These are phyloP conservation scores for Russula dissimulans DNA, from an alignment of 768 basidiomycete species.

Conservation along the genomic window DNA sequence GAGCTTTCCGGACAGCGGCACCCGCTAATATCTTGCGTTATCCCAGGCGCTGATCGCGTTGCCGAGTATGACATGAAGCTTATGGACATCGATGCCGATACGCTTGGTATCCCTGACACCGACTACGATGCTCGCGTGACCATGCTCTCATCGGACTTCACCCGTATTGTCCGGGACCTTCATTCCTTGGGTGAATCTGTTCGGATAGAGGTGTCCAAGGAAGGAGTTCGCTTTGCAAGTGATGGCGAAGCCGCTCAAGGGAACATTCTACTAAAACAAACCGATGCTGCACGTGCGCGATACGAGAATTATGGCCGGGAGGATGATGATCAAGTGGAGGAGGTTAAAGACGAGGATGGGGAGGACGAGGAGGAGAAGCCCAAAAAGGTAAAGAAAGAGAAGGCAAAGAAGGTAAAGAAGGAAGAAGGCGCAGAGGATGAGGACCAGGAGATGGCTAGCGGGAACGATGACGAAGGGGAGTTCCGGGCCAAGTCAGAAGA, in stretches of 20 bases:
- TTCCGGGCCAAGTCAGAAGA: slow-evolving; percentile 28
- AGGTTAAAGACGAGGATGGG: slow-evolving; percentile 35
- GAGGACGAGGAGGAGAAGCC: slow-evolving; percentile 36
- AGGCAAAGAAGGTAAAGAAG: slow-evolving; percentile 38
- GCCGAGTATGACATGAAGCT: slow-evolving; percentile 99
- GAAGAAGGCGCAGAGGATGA: slow-evolving; percentile 29
- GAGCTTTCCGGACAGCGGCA: background rate
- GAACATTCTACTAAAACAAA: slow-evolving; percentile 71
- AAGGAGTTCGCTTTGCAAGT: slow-evolving; percentile 85
- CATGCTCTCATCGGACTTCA: slow-evolving; percentile 80
- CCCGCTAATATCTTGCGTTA: background rate
- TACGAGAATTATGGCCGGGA: slow-evolving; percentile 22
- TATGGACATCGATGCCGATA: slow-evolving; percentile 98
- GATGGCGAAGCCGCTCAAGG: slow-evolving; percentile 96
- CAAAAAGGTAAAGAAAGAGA: slow-evolving; percentile 41
- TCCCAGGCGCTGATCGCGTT: slow-evolving; percentile 77
- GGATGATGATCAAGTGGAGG: slow-evolving; percentile 21
- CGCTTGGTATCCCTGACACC: slow-evolving; percentile 92
- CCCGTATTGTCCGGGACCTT: slow-evolving; percentile 88
- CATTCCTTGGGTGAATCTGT: slow-evolving; percentile 87
- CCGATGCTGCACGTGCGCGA: slow-evolving; percentile 30
- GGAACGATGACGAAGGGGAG: slow-evolving; percentile 41
- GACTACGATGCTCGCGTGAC: slow-evolving; percentile 91
- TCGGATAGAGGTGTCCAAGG: slow-evolving; percentile 91
- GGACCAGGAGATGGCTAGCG: slow-evolving; percentile 38